Evolutionary conservation across 495 filamentous ascomycete genomes (phyloP), one percentile per base, ranked within the genome.

Genomic region (Penicillium steckii): DNA sequence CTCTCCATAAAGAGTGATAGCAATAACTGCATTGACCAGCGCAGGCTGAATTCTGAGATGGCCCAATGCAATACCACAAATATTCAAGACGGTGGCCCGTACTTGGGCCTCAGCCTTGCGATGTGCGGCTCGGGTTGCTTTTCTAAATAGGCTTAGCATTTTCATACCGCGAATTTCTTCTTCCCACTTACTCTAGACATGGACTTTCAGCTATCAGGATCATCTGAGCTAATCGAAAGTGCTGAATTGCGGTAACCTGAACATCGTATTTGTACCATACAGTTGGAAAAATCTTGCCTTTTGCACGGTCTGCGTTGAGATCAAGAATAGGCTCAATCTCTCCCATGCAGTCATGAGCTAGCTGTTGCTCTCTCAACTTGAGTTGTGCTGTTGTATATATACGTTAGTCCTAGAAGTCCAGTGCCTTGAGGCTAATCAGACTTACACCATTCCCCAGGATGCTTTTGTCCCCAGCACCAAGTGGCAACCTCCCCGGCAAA

Each of bases 11-110:
- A 65, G 30, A 1, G 42, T 61, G 12, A 61, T 60, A 0, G 59
- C 50, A 53, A 68, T 61, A 0, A 68, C 59, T 1, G 62, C 65
- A 56, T 65, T 65, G 19, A 68, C 55, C 13, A 68, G 15, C 2
- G 59, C 59, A 37, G 65, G 62, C 21, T 57, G 55, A 13, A 52
- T 44, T 21, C 46, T 41, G 8, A 40, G 38, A 41, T 63, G 56
- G 10, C 44, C 26, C 9, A 65, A 9, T 0, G 54, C 59, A 15
- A 68, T 65, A 13, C 65, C 65, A 35, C 62, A 68, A 10, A 63
- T 44, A 7, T 56, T 49, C 0, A 68, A 49, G 1, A 68, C 65
- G 4, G 60, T 61, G 0, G 55, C 53, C n/a, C 61, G 59, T 3
- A 68, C 62, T 33, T 56, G 59, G 2, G 62, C 46, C 38, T 68